These are phyloP conservation scores for Rhododendron williamsianum DNA, from an alignment of 148 eudicot genomes.

Conservation along the genomic window DNA sequence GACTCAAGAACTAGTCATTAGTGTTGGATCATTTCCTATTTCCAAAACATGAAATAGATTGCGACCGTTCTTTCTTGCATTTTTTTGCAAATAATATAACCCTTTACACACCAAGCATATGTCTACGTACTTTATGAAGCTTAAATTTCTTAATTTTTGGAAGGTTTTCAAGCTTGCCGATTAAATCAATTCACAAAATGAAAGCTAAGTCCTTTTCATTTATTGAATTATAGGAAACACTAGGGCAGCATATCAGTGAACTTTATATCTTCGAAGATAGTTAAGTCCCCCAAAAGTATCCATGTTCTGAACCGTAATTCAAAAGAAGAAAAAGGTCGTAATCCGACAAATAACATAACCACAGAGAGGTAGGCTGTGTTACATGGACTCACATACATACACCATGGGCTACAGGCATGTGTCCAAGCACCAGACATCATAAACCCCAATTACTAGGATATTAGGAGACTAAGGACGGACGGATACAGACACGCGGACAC, in stretches of 20 bases:
- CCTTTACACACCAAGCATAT: not conserved
- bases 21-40: not conserved
- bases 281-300: not conserved
- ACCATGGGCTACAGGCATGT: not conserved
- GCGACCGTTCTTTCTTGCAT: not conserved
- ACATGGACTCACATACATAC: not conserved
- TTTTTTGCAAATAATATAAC: not conserved
- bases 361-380: not conserved
- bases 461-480: not conserved
- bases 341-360: not conserved
- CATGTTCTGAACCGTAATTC: not conserved
- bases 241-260: not conserved
- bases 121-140: not conserved
- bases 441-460: not conserved
- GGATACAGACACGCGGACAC: too few relatives aligned
- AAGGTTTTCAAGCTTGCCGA: not conserved
- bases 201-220: not conserved
- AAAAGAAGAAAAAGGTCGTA: not conserved
- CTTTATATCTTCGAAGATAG: not conserved
- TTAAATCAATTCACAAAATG: not conserved
- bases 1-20: not conserved
- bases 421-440: not conserved
- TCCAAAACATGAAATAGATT: not conserved
- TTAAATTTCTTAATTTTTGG: not conserved
- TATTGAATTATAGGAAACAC: not conserved